A percentile compares a stretch with the other conserved stretches of the same genome.
Conservation (phyloP, 2,329 filamentous ascomycete species). For the Colletotrichum eleusines region DNA sequence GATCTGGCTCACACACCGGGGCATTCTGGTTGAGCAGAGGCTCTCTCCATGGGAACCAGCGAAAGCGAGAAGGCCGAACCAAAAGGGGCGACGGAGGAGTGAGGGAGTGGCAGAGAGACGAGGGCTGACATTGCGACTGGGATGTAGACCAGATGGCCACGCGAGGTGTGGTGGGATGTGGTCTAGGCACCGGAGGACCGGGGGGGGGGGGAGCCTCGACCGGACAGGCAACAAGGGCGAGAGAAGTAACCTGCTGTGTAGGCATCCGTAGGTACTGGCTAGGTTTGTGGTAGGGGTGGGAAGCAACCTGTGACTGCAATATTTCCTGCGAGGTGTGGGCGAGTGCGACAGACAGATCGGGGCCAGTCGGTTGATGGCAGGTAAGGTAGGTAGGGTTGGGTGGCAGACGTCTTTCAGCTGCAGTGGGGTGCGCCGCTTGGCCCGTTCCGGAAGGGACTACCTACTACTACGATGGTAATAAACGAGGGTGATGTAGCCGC, state of each 20-base stretch:
- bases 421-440: conserved; percentile 21
- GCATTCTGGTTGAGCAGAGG: conserved; percentile 12
- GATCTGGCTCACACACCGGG: not conserved
- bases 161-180: conserved; percentile 25
- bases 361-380: conserved; percentile 16
- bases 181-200: conserved; percentile 9
- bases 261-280: no score
- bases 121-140: conserved; percentile 16
- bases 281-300: conserved; percentile 6
- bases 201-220: conserved; percentile 17
- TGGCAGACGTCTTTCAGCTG: conserved; percentile 28
- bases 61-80: conserved; percentile 5
- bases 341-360: conserved; percentile 39
- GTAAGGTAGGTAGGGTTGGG: not conserved
- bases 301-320: conserved; percentile 28
- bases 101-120: conserved; percentile 1
- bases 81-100: not conserved
- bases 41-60: conserved; percentile 11
- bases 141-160: conserved; percentile 9
- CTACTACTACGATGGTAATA: not conserved
- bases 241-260: no score
- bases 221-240: not conserved
- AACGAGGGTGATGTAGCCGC: conserved; percentile 1
- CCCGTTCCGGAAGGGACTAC: conserved; percentile 18
- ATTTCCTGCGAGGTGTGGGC: conserved; percentile 40